Evolutionary conservation across 108 stramenopile genomes (phyloP).

Genomic region (Heterococcus sp.): DNA sequence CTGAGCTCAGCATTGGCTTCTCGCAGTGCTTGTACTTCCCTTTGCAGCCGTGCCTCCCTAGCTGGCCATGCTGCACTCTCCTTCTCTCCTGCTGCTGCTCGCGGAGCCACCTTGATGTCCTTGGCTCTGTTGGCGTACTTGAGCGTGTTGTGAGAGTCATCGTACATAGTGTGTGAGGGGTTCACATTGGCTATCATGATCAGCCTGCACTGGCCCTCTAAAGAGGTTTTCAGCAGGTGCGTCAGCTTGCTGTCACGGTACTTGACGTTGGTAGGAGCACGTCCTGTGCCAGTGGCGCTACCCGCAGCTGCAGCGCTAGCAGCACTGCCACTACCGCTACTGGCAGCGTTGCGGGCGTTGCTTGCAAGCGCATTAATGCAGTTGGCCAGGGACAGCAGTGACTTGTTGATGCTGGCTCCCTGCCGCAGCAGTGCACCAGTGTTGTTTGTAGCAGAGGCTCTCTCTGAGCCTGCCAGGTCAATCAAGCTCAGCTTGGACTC

Average conservation of each 20-base stretch:
- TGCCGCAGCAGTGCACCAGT: too few relatives aligned
- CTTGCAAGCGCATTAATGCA: conserved; percentile 95
- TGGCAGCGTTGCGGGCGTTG: too few relatives aligned
- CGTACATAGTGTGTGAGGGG: conserved; percentile 43
- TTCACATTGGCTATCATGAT: conserved; percentile 52
- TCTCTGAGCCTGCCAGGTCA: conserved; percentile 66
- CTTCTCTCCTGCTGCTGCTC: too few relatives aligned
- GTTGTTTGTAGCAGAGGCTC: conserved; percentile 53
- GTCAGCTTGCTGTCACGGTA: conserved; percentile 87
- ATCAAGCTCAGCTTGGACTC: conserved; percentile 73
- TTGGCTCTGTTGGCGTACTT: conserved; percentile 64
- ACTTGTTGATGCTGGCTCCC: too few relatives aligned
- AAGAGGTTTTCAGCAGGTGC: conserved; percentile 37
- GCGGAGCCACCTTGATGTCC: conserved; percentile 35
- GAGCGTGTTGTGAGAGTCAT: conserved; percentile 60
- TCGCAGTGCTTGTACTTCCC: too few relatives aligned
- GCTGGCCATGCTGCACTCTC: too few relatives aligned
- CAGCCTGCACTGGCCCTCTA: conserved; percentile 45
- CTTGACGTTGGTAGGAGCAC: conserved; percentile 40
- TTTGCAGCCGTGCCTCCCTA: too few relatives aligned
- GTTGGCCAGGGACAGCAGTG: conserved; percentile 88
- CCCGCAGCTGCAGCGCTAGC: too few relatives aligned
- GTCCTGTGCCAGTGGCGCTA: conserved; percentile 66
- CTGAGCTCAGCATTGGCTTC: too few relatives aligned
- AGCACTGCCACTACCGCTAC: too few relatives aligned